Percentiles rank a stretch among this genome's conserved stretches.
Conservation (phyloP, 1,284 basidiomycete genomes). For the Naganishia cerealis region DNA sequence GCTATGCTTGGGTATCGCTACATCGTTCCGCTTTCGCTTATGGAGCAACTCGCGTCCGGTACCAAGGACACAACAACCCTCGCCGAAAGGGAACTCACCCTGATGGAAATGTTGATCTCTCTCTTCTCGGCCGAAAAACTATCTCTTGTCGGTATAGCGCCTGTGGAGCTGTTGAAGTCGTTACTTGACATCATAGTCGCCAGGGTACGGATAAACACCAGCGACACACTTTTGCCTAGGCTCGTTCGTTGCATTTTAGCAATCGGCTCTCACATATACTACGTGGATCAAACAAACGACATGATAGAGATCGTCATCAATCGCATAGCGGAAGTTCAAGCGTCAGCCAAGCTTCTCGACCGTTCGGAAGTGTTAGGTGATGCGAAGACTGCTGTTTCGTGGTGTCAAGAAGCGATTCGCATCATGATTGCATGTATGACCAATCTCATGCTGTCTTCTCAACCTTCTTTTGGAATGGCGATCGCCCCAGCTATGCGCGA, state of each 20-base stretch:
- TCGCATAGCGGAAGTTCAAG: conserved; percentile 70
- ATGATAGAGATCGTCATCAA: conserved; percentile 80
- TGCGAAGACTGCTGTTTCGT: conserved; percentile 66
- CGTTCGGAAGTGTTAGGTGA: neutral
- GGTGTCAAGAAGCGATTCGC: conserved; percentile 63
- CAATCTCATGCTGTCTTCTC: conserved; percentile 38
- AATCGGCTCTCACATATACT: conserved; percentile 81
- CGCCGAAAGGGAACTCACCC: conserved; percentile 62
- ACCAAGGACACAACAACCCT: conserved; percentile 13
- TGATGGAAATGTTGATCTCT: conserved; percentile 79
- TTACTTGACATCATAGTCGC: conserved; percentile 73
- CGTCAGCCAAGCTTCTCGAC: conserved; percentile 57
- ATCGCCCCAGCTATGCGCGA: conserved; percentile 40
- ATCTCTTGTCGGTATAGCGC: conserved; percentile 84
- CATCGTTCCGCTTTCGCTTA: conserved; percentile 77
- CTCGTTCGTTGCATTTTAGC: conserved; percentile 79
- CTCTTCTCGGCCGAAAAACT: conserved; percentile 74
- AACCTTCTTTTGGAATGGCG: conserved; percentile 31
- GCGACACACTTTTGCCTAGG: conserved; percentile 69
- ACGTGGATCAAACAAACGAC: conserved; percentile 94
- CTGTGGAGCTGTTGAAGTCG: conserved; percentile 80
- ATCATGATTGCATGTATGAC: conserved; percentile 57
- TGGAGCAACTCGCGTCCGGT: conserved; percentile 67
- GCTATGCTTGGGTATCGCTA: conserved; percentile 89
- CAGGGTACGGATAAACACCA: conserved; percentile 63